Evolutionary conservation across 2,329 filamentous ascomycete species (phyloP), one percentile per base, ranked within the genome.

Genomic region (Neobulgaria alba): DNA sequence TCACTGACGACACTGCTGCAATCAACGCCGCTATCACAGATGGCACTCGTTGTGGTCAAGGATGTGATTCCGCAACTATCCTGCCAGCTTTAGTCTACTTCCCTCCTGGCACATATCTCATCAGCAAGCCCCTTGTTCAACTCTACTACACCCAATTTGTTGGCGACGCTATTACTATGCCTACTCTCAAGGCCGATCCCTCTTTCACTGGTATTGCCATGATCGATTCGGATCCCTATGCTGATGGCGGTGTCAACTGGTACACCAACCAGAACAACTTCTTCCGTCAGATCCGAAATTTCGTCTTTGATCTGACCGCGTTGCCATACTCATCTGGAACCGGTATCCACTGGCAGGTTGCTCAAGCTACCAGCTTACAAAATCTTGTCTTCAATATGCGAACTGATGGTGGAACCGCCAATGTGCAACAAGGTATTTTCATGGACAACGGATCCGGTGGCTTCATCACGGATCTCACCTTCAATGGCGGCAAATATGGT

Each of bases 61-160:
- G 78, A 47, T 96, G 90, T 59, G 84, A 92, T 59, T 94, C 87
- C 2, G 77, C 75, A 21, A 96, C 90, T 3, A 75, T 75, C n/a
- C 77, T 79, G 1, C 90, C 90, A 0, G 90, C 86, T 18, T 67
- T 96, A 10, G 78, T 96, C 39, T 96, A 94, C 69, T 94, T 96
- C 37, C 89, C 88, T 29, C 71, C 85, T 9, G 89, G 90, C 50
- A 93, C 79, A 42, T 96, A 95, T 58, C 57, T 84, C 14, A 80
- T 96, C 53, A 86, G 79, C 59, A 73, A 70, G 56, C 85, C 90
- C 16, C 77, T 96, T 51, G 65, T 88, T 38, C 82, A 88, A 61
- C 82, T 82, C 63, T 96, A 96, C 71, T 95, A 95, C 68, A 94
- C 89, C 8, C 88, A 95, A 61, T 77, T 96, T 47, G 71, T 95